These are phyloP conservation scores for Plasmodium cynomolgi DNA, from an alignment of 169 alveolate species.

Conservation along the genomic window DNA sequence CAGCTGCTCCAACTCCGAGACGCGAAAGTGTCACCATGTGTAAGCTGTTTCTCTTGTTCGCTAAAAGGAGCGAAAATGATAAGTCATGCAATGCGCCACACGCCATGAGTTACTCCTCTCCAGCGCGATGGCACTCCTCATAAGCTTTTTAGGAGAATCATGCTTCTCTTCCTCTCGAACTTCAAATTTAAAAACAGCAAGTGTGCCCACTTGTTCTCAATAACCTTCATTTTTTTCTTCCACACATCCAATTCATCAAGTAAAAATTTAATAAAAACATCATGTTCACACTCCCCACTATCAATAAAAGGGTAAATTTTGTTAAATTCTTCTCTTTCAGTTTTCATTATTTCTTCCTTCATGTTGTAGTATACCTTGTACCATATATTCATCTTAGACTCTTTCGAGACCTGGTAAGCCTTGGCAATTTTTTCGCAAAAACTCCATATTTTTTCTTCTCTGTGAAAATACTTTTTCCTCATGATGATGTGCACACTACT, in stretches of 20 bases:
- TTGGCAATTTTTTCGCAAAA: background rate
- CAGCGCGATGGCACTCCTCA: background rate
- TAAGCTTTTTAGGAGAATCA: background rate
- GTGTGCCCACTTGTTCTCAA: background rate
- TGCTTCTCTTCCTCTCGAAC: background rate
- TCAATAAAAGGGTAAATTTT: background rate
- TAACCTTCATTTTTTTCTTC: background rate
- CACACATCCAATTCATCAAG: background rate
- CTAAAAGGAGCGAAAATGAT: background rate
- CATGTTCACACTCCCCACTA: background rate
- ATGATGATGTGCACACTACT: background rate
- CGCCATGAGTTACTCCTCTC: background rate
- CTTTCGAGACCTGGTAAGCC: background rate
- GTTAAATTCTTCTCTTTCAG: background rate
- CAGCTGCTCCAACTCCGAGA: background rate
- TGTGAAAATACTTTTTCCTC: background rate
- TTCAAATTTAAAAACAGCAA: background rate
- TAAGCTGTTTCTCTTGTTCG: no score
- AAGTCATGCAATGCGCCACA: background rate
- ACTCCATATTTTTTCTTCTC: background rate
- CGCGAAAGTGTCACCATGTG: background rate
- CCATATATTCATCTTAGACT: background rate
- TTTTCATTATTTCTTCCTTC: background rate
- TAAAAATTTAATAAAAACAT: background rate
- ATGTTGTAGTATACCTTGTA: background rate